These are phyloP conservation scores for Aspergillus transmontanensis DNA, from an alignment of 2,329 filamentous ascomycete species.

Conservation along the genomic window DNA sequence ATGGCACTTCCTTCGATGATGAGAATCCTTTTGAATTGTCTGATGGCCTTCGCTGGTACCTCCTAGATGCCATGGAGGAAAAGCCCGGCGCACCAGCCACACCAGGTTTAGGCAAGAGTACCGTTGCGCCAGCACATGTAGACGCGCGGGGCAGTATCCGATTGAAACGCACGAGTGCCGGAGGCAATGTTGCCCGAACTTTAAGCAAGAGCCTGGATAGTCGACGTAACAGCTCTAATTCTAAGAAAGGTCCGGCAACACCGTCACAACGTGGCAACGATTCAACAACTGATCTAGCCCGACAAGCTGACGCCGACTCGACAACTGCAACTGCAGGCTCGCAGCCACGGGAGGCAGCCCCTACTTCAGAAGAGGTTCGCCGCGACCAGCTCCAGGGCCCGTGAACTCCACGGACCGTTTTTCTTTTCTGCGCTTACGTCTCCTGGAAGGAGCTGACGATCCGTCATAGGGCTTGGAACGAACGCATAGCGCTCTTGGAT, in stretches of 20 bases:
- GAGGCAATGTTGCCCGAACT: conserved; percentile 74
- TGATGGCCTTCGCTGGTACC: conserved; percentile 92
- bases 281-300: conserved; percentile 38
- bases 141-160: conserved; percentile 74
- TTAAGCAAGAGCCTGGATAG: conserved; percentile 88
- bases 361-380: conserved; percentile 52
- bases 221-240: conserved; percentile 82
- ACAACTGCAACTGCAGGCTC: conserved; percentile 20
- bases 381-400: conserved; percentile 49
- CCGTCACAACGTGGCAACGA: conserved; percentile 36
- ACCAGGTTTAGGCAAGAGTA: conserved; percentile 86
- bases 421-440: conserved; percentile 11
- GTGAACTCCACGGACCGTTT: conserved; percentile 31
- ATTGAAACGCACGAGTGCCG: conserved; percentile 57
- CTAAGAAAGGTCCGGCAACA: conserved; percentile 65
- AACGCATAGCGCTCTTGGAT: conserved; percentile 10
- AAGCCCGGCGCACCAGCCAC: conserved; percentile 90
- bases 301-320: conserved; percentile 39
- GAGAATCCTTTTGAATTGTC: conserved; percentile 97
- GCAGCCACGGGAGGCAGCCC: conserved; percentile 41
- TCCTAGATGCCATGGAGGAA: conserved; percentile 91
- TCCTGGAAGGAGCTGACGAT: conserved; percentile 24
- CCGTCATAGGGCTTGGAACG: conserved; percentile 23
- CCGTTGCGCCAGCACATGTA: conserved; percentile 83
- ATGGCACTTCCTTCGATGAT: conserved; percentile 68